phyloP scores from a whole-genome alignment of 2,329 filamentous ascomycete genomes.

The Fusarium bactridioides region DNA sequence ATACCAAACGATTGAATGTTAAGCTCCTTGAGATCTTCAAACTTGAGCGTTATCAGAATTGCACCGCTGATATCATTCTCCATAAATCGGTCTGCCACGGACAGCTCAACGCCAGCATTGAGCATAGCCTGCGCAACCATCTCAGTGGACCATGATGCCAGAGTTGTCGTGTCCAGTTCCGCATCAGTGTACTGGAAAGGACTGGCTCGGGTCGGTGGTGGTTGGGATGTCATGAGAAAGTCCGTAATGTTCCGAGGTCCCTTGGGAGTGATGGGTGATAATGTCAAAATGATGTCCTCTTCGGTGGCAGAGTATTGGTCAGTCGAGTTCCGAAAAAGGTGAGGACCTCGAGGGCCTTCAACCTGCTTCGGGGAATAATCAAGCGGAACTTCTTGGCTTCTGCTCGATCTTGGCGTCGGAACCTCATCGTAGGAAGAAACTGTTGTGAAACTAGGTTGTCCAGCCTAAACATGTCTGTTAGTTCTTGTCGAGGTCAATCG shows the following conservation, averaged over 20 bases:
- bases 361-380: conserved; percentile 71
- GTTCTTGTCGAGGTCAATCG: neutral
- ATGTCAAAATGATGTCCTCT: conserved; percentile 65
- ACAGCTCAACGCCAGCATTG: conserved; percentile 78
- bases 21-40: conserved; percentile 84
- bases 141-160: conserved; percentile 74
- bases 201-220: conserved; percentile 51
- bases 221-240: conserved; percentile 36
- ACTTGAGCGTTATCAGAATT: conserved; percentile 89
- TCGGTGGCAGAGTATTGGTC: conserved; percentile 51
- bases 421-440: conserved; percentile 87
- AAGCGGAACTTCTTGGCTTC: conserved; percentile 67
- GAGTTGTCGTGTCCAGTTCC: conserved; percentile 65
- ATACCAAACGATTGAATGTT: conserved; percentile 84
- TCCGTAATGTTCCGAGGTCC: conserved; percentile 52
- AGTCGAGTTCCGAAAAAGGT: conserved; percentile 78
- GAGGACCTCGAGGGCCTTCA: conserved; percentile 83
- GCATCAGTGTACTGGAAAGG: conserved; percentile 65
- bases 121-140: conserved; percentile 89
- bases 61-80: conserved; percentile 91
- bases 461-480: conserved; percentile 59
- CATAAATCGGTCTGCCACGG: conserved; percentile 83
- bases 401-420: conserved; percentile 75
- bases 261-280: conserved; percentile 79
- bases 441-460: conserved; percentile 81